Conservation (phyloP, 176 grass and related monocot species). For the Raddia guianensis region DNA sequence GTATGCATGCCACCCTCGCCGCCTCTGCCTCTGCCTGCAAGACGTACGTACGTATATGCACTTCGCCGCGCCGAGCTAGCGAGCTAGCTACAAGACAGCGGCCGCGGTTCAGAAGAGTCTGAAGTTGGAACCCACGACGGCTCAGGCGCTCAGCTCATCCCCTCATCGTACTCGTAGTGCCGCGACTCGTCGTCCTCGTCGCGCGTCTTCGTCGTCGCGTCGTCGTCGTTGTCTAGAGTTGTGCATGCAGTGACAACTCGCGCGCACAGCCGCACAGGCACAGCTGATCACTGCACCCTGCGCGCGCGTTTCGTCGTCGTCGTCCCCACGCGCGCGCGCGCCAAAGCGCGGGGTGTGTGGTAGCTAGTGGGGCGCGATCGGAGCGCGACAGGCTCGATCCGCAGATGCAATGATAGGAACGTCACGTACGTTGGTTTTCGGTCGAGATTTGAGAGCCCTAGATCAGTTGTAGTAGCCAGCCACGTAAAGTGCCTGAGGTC, state of each 20-base stretch:
- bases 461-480: background rate
- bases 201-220: constrained; percentile 17
- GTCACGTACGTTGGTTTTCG: constrained; percentile 30
- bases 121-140: constrained; percentile 16
- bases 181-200: constrained; percentile 20
- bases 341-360: background rate
- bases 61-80: no score
- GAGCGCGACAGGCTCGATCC: constrained; percentile 33
- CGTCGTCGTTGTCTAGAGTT: background rate
- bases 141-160: background rate
- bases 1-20: background rate
- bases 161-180: constrained; percentile 7
- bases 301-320: background rate
- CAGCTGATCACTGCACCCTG: background rate
- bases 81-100: no score
- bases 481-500: constrained; percentile 38
- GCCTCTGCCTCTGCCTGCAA: background rate
- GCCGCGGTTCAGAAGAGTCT: no score
- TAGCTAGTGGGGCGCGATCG: constrained; percentile 33
- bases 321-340: background rate
- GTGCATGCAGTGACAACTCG: constrained; percentile 8
- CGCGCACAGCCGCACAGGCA: background rate
- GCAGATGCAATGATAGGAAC: constrained; percentile 43
- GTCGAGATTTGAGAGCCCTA: background rate
- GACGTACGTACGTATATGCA: background rate